phyloP scores from a whole-genome alignment of 345 rosid genomes.

The Laguncularia racemosa region DNA sequence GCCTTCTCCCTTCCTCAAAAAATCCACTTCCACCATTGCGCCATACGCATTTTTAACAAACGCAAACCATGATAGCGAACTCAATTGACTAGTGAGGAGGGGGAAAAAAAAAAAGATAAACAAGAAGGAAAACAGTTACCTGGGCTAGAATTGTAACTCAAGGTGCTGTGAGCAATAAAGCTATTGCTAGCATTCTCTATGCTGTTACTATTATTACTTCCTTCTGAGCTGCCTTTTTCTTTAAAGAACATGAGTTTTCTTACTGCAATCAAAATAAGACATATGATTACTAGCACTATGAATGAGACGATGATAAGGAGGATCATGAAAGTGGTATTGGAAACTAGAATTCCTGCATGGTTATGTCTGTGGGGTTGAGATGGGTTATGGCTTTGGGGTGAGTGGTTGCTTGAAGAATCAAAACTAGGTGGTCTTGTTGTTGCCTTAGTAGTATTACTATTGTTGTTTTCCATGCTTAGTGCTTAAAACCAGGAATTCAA shows the following conservation, averaged over 20 bases:
- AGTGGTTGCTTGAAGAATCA: not conserved
- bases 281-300: conserved; percentile 27
- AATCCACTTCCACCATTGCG: not conserved
- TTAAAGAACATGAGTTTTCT: conserved; percentile 37
- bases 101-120: no score
- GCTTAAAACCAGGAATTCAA: no score
- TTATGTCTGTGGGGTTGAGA: conserved; percentile 12
- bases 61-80: not conserved
- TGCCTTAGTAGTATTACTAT: conserved; percentile 3
- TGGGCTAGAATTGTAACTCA: conserved; percentile 54
- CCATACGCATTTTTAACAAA: not conserved
- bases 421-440: not conserved
- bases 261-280: conserved; percentile 34
- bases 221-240: conserved; percentile 22
- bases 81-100: not conserved
- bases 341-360: conserved; percentile 24
- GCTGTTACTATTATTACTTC: conserved; percentile 13
- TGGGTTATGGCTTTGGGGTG: conserved; percentile 4
- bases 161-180: conserved; percentile 32
- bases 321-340: conserved; percentile 35
- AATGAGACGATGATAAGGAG: conserved; percentile 31
- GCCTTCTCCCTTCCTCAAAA: no score
- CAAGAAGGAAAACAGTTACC: conserved; percentile 38
- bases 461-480: not conserved
- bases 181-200: conserved; percentile 18